Evolutionary conservation across 2,329 filamentous ascomycete species (phyloP).

Genomic region (Plenodomus lindquistii): DNA sequence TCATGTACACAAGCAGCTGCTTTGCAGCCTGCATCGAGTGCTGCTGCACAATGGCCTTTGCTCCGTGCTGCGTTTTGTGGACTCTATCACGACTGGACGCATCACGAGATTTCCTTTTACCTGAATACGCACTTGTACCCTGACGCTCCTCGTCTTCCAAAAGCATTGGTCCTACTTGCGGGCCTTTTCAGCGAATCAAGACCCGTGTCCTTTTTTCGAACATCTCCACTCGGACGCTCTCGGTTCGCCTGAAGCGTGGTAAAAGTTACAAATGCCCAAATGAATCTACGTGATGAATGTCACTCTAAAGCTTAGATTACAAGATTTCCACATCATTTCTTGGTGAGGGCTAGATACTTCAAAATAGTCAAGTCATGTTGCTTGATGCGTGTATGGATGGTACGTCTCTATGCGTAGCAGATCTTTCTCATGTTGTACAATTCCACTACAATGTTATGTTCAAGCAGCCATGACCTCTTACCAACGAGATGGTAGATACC

Average conservation of each 20-base stretch:
- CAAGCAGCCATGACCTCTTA: not conserved
- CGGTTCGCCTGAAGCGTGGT: constrained; percentile 4
- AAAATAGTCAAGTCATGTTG: constrained; percentile 27
- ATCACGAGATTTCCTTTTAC: constrained; percentile 18
- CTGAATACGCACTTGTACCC: constrained; percentile 23
- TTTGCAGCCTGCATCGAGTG: constrained; percentile 4
- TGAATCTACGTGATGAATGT: constrained; percentile 17
- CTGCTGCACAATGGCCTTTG: constrained; percentile 24
- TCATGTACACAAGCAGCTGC: not conserved
- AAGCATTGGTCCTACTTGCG: constrained; percentile 32
- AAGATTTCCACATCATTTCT: constrained; percentile 41
- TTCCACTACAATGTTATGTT: not conserved
- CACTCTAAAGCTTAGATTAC: constrained; percentile 29
- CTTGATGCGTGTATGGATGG: not conserved
- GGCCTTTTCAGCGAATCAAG: constrained; percentile 22
- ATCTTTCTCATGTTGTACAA: not conserved
- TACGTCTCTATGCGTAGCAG: not conserved
- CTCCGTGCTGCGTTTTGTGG: constrained; percentile 12
- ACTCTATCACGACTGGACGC: constrained; percentile 15
- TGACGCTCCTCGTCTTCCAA: constrained; percentile 30
- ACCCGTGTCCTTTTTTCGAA: constrained; percentile 26
- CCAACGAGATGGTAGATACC: not conserved
- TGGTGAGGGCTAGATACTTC: constrained; percentile 35
- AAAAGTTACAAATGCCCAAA: constrained; percentile 8
- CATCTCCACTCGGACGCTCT: constrained; percentile 17